Conservation (phyloP, 805 yeast genomes). For the Candida hungchunana region DNA sequence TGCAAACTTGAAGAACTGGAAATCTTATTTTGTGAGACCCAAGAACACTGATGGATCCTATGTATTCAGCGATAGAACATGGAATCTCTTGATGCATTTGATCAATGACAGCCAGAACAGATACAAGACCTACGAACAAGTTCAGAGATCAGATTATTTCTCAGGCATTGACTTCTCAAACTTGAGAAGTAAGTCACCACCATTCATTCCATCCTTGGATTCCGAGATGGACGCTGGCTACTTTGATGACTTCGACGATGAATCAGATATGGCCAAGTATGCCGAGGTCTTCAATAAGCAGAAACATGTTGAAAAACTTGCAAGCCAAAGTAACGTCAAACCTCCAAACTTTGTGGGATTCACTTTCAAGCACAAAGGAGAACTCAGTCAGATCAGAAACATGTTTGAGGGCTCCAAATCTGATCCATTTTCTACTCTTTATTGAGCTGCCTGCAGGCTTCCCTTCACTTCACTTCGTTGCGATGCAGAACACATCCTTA, state of each 20-base stretch:
- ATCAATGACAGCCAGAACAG: conserved; percentile 78
- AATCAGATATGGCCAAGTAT: conserved; percentile 95
- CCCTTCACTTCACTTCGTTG: too few species aligned
- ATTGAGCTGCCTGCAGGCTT: conserved; percentile 11
- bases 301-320: conserved; percentile 74
- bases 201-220: conserved; percentile 94
- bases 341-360: conserved; percentile 86
- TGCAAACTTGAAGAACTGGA: conserved; percentile 90
- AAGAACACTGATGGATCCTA: conserved; percentile 85
- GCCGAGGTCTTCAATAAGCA: conserved; percentile 95
- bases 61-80: conserved; percentile 93
- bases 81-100: conserved; percentile 78
- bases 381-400: conserved; percentile 23
- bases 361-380: conserved; percentile 79
- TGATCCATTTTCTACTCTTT: conserved; percentile 29
- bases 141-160: conserved; percentile 76
- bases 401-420: conserved; percentile 22
- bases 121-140: conserved; percentile 73
- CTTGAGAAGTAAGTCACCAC: conserved; percentile 73
- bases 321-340: conserved; percentile 56
- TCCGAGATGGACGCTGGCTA: conserved; percentile 98
- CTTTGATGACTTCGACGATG: conserved; percentile 95
- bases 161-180: conserved; percentile 75
- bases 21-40: conserved; percentile 81
- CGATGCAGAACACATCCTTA: too few species aligned